These are phyloP conservation scores for Aspergillus intermedius DNA, from an alignment of 2,329 filamentous ascomycete genomes.

Conservation along the genomic window DNA sequence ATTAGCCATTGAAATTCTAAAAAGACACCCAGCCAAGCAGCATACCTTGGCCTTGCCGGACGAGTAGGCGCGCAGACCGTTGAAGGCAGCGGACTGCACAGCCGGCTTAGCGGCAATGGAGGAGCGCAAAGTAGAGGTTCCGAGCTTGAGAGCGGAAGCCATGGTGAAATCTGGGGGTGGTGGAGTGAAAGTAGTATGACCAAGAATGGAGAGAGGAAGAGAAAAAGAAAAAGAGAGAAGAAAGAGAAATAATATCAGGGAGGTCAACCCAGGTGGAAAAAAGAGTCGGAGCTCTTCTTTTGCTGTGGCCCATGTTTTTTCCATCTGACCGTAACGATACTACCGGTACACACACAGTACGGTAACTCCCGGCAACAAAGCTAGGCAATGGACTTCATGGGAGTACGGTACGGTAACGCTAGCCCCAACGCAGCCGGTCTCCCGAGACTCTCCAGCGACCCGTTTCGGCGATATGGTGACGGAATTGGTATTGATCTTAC, in stretches of 20 bases:
- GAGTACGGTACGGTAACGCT: conserved; percentile 23
- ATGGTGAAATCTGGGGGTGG: conserved; percentile 51
- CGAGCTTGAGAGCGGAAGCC: conserved; percentile 76
- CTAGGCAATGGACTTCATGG: conserved; percentile 6
- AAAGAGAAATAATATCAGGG: conserved; percentile 19
- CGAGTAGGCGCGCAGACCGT: conserved; percentile 83
- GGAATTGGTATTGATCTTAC: no score
- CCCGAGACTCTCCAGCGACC: conserved; percentile 10
- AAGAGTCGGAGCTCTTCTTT: conserved; percentile 18
- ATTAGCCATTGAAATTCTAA: conserved; percentile 7
- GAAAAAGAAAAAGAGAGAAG: conserved; percentile 23
- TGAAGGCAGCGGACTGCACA: conserved; percentile 67
- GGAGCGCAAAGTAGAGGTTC: conserved; percentile 74
- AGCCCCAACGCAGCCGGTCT: conserved; percentile 18
- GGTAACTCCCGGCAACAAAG: conserved; percentile 10
- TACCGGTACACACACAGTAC: conserved; percentile 25
- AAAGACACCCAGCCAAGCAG: conserved; percentile 17
- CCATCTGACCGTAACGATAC: conserved; percentile 28
- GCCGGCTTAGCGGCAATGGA: conserved; percentile 61
- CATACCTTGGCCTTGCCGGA: conserved; percentile 75
- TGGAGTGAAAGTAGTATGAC: conserved; percentile 23
- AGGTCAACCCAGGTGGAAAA: conserved; percentile 7
- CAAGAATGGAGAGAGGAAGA: conserved; percentile 30
- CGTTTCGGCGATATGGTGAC: background rate
- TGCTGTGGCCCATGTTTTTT: conserved; percentile 19